These are phyloP conservation scores for Ottelia alismoides DNA, from an alignment of 106 monocot species.

Conservation along the genomic window DNA sequence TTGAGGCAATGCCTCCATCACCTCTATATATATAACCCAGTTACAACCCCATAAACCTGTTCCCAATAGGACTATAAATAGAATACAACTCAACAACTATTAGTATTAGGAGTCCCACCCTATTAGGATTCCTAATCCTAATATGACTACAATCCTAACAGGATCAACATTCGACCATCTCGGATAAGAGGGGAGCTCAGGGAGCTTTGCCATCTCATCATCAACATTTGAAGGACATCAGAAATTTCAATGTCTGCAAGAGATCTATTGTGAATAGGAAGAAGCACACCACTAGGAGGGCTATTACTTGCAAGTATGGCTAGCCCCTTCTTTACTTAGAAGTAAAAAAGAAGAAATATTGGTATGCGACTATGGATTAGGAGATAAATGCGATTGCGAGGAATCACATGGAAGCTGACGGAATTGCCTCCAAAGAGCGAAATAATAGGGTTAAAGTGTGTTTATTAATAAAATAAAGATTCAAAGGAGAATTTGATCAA, in stretches of 20 bases:
- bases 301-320: not conserved
- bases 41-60: too few relatives aligned
- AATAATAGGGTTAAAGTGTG: not conserved
- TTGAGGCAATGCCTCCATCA: too few relatives aligned
- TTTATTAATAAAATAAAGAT: not conserved
- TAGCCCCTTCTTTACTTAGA: not conserved
- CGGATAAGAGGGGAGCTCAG: not conserved
- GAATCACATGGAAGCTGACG: not conserved
- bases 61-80: too few relatives aligned
- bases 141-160: not conserved
- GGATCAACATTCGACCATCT: not conserved
- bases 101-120: too few relatives aligned
- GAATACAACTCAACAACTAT: too few relatives aligned
- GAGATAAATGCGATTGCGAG: not conserved
- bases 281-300: not conserved
- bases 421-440: not conserved
- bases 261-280: not conserved
- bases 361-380: not conserved
- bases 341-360: not conserved
- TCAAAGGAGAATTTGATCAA: not conserved
- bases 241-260: not conserved
- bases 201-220: not conserved
- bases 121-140: too few relatives aligned
- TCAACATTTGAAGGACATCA: not conserved
- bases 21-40: too few relatives aligned